Evolutionary conservation across 805 yeast species (phyloP).

Genomic region (Candida peoriensis): DNA sequence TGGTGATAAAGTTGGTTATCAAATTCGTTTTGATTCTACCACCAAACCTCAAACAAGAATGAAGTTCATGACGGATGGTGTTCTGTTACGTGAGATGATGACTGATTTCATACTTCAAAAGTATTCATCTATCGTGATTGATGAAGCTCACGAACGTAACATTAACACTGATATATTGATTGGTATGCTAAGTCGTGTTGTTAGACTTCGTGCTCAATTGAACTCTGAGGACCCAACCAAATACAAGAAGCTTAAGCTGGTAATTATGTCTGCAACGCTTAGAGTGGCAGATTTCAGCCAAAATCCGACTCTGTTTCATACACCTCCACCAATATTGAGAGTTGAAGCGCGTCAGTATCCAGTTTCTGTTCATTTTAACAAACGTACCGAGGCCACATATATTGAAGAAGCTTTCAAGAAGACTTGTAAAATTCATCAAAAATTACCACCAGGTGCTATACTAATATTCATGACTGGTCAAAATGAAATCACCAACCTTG

Average conservation of each 20-base stretch:
- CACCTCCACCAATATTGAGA: slow-evolving; percentile 81
- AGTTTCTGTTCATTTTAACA: slow-evolving; percentile 85
- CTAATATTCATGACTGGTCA: slow-evolving; percentile 92
- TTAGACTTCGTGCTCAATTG: slow-evolving; percentile 60
- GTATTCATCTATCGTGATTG: slow-evolving; percentile 84
- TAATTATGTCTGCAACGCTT: slow-evolving; percentile 96
- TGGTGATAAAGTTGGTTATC: slow-evolving; percentile 67
- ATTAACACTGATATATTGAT: slow-evolving; percentile 93
- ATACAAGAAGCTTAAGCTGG: slow-evolving; percentile 64
- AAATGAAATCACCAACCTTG: slow-evolving; percentile 78
- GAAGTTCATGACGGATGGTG: slow-evolving; percentile 95
- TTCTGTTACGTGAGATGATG: slow-evolving; percentile 88
- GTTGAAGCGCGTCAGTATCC: slow-evolving; percentile 94
- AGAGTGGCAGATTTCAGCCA: slow-evolving; percentile 92
- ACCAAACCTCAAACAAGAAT: slow-evolving; percentile 60
- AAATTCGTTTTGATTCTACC: slow-evolving; percentile 74
- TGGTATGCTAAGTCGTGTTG: slow-evolving; percentile 88
- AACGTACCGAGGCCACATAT: slow-evolving; percentile 72
- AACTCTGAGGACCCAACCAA: slow-evolving; percentile 41
- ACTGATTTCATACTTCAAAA: slow-evolving; percentile 72
- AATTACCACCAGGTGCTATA: slow-evolving; percentile 91
- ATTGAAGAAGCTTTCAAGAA: slow-evolving; percentile 83
- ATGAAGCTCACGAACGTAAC: slow-evolving; percentile 97
- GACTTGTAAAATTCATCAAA: slow-evolving; percentile 78
- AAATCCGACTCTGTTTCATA: slow-evolving; percentile 59